Evolutionary conservation across 345 rosid genomes (phyloP), one percentile per base, ranked within the genome.

Genomic region (Cardamine chenopodiifolia): DNA sequence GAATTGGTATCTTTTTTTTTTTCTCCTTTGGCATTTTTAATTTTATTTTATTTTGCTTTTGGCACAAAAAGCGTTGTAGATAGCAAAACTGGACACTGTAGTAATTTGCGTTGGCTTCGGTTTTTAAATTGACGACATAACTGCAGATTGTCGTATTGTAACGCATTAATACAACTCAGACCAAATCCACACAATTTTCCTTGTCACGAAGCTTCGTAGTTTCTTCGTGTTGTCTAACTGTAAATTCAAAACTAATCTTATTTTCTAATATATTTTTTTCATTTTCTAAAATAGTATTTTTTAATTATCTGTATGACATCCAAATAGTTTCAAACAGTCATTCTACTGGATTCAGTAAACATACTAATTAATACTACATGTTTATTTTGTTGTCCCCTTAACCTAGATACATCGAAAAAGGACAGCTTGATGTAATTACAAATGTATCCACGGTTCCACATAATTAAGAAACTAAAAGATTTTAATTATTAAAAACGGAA

Each of bases 141-240:
- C 45, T 31, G 42, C n/a, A 22, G 17, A 8, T 42, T 31, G 66
- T 59, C 58, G 57, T 55, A 18, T 65, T 55, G 22, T 37, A 52
- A 64, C 20, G 25, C 37, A 53, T 50, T 69, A 13, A 70, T 32
- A 48, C 74, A 32, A 70, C 35, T 70, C 58, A 47, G 8, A 31
- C 17, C 13, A 40, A 13, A 4, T 14, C 45, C 45, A 40, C 45
- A 14, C 4, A 13, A 40, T 40, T 40, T 40, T 40, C n/a, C 7
- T 40, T 40, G 45, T 14, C 45, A 14, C 45, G 9, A 15, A 44
- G 45, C 18, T 45, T 22, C 28, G 4, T 45, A n/a, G 20, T n/a
- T 45, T 45, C 50, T n/a, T 45, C 20, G 20, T n/a, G 10, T n/a
- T 45, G 20, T 45, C 8, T 14, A 42, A 5, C 18, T 18, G 18